These are phyloP conservation scores for Dalechampia spathulata DNA, from an alignment of 441 rosid genomes.

Conservation along the genomic window DNA sequence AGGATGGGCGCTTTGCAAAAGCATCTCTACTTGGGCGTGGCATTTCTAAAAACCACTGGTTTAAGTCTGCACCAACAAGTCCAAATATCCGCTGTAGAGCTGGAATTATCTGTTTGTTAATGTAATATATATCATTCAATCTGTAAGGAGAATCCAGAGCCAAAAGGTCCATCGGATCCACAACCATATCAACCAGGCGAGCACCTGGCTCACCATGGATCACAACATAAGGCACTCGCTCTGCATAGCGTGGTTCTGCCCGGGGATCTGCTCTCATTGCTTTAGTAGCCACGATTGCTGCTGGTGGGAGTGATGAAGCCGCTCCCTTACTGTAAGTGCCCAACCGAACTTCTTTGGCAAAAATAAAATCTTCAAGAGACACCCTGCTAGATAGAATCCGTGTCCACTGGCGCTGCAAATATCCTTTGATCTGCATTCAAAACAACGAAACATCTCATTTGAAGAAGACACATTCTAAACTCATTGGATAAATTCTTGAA, in stretches of 20 bases:
- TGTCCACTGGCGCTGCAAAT: constrained; percentile 84
- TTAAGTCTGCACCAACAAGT: constrained; percentile 75
- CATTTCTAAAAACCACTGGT: constrained; percentile 81
- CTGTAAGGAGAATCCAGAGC: constrained; percentile 71
- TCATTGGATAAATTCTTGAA: constrained; percentile 3
- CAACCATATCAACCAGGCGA: constrained; percentile 90
- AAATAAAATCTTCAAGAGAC: constrained; percentile 85
- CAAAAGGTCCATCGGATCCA: constrained; percentile 83
- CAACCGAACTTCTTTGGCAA: constrained; percentile 95
- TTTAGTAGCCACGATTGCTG: constrained; percentile 88
- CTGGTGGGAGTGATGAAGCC: constrained; percentile 78
- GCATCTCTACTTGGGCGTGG: constrained; percentile 72
- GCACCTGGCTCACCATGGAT: constrained; percentile 97
- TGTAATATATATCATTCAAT: constrained; percentile 82
- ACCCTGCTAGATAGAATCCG: constrained; percentile 84
- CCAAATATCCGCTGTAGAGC: constrained; percentile 88
- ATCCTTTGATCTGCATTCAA: constrained; percentile 55
- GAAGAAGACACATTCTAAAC: constrained; percentile 6
- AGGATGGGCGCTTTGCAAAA: constrained; percentile 43
- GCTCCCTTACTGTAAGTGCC: constrained; percentile 72
- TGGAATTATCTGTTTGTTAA: constrained; percentile 91
- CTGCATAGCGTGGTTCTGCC: constrained; percentile 89
- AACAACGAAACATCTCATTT: not conserved
- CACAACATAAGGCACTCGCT: constrained; percentile 85
- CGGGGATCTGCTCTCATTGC: constrained; percentile 81